phyloP scores from a whole-genome alignment of 352 stramenopile genomes.

The Phytophthora colocasiae region DNA sequence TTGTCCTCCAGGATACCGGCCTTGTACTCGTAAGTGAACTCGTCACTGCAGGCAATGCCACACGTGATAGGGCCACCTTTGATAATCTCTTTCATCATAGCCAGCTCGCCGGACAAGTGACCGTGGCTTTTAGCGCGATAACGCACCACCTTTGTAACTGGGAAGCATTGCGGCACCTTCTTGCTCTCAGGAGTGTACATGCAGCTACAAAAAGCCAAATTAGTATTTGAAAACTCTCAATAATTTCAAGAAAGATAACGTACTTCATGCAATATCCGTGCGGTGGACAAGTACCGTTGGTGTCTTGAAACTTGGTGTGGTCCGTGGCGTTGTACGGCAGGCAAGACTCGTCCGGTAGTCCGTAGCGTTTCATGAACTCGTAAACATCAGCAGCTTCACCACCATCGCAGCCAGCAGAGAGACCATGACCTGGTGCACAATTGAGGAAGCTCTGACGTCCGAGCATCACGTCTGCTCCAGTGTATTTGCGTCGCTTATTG shows the following conservation, averaged over 20 bases:
- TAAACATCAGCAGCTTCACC: constrained; percentile 80
- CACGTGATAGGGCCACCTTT: constrained; percentile 92
- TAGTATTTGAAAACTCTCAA: not conserved
- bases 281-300: constrained; percentile 78
- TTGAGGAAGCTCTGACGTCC: constrained; percentile 85
- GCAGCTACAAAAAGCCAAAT: constrained; percentile 52
- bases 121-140: constrained; percentile 82
- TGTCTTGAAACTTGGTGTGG: constrained; percentile 70
- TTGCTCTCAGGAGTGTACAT: constrained; percentile 77
- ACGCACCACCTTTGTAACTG: constrained; percentile 80
- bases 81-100: constrained; percentile 87
- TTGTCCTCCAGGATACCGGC: constrained; percentile 94
- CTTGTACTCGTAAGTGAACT: constrained; percentile 92
- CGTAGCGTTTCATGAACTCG: constrained; percentile 82
- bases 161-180: constrained; percentile 58
- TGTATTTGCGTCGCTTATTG: constrained; percentile 67
- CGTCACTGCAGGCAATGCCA: constrained; percentile 92
- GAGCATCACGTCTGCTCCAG: constrained; percentile 78
- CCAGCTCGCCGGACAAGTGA: constrained; percentile 69
- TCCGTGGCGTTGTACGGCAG: constrained; percentile 87
- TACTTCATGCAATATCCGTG: constrained; percentile 89
- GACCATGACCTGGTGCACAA: constrained; percentile 73
- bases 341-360: constrained; percentile 81
- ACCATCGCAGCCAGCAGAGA: constrained; percentile 72
- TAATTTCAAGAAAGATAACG: constrained; percentile 17